phyloP scores from a whole-genome alignment of 257 asterid genomes.

The Plantago elongata region DNA sequence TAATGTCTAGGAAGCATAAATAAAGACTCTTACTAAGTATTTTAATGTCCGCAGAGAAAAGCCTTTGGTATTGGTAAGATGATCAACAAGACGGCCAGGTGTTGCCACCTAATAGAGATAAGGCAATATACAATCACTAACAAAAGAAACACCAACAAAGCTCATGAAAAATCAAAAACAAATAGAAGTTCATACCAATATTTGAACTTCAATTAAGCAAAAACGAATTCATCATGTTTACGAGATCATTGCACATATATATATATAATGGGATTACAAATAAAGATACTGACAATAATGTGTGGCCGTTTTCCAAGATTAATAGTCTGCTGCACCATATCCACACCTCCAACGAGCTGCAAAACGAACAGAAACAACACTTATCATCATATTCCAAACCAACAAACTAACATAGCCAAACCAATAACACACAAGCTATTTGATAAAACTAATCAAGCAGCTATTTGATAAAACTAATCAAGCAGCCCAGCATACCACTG shows the following conservation, averaged over 20 bases:
- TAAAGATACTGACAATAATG: constrained; percentile 56
- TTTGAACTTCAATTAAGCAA: not conserved
- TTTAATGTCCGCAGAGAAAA: constrained; percentile 68
- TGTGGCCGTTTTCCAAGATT: constrained; percentile 82
- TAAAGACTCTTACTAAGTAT: constrained; percentile 56
- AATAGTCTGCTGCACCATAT: constrained; percentile 70
- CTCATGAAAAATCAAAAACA: constrained; percentile 1
- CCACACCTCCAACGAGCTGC: constrained; percentile 92
- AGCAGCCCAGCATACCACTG: constrained; percentile 42
- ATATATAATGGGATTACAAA: no score
- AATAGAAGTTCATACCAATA: not conserved
- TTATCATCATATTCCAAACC: no score
- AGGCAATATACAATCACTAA: not conserved
- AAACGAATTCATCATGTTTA: no score
- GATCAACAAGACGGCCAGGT: constrained; percentile 94
- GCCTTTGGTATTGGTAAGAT: constrained; percentile 85
- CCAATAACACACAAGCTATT: no score
- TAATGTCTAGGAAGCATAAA: constrained; percentile 18
- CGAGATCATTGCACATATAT: no score
- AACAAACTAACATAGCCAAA: no score
- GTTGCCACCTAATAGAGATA: constrained; percentile 73
- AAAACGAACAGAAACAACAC: constrained; percentile 8
- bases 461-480: not conserved
- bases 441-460: not conserved
- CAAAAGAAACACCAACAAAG: not conserved